These are phyloP conservation scores for Fraxinus albicans DNA, from an alignment of 305 asterid genomes.

Conservation along the genomic window DNA sequence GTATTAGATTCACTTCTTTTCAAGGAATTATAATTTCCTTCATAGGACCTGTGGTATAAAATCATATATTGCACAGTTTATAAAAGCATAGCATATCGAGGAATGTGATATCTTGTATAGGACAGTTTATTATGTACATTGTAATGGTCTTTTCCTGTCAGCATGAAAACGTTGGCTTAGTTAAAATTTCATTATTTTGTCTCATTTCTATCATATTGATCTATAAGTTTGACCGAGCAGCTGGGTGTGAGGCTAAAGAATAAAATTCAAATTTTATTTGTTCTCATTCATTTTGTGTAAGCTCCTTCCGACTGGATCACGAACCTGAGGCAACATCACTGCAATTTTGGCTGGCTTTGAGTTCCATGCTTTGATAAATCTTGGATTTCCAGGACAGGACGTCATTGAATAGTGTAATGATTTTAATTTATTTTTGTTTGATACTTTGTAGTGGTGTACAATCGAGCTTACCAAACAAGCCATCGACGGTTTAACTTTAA, in stretches of 20 bases:
- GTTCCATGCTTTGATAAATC: not conserved
- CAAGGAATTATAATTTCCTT: not conserved
- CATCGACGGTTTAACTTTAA: not conserved
- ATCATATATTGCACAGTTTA: not conserved
- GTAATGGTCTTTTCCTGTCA: not conserved
- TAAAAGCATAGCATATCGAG: not conserved
- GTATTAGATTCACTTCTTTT: not conserved
- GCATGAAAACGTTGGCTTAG: not conserved
- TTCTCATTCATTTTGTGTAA: not conserved
- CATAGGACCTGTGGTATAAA: not conserved
- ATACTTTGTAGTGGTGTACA: not conserved
- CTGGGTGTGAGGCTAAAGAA: not conserved
- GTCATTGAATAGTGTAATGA: not conserved
- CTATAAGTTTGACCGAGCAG: not conserved
- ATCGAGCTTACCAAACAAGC: not conserved
- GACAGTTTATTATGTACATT: not conserved
- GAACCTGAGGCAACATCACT: not conserved
- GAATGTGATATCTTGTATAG: not conserved
- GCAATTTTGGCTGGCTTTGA: not conserved
- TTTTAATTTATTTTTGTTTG: not conserved
- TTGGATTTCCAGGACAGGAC: not conserved
- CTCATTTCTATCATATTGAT: not conserved
- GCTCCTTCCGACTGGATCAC: not conserved
- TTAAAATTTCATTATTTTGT: not conserved
- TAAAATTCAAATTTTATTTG: not conserved